Evolutionary conservation across 2,329 filamentous ascomycete species (phyloP).

Genomic region (Colletotrichum filicis): DNA sequence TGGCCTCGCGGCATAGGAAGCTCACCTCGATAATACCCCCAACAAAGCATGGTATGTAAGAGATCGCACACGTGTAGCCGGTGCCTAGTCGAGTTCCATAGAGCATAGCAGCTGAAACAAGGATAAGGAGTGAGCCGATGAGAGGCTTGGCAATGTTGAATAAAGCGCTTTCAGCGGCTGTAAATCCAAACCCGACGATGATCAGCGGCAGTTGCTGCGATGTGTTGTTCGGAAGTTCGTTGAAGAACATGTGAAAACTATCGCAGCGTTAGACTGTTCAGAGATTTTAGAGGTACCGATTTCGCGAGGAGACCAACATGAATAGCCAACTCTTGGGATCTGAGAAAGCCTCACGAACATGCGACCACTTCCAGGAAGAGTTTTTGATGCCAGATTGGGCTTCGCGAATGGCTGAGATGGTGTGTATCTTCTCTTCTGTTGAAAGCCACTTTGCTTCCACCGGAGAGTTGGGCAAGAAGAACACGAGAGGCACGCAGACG

Average conservation of each 20-base stretch:
- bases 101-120: constrained; percentile 38
- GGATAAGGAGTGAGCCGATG: constrained; percentile 36
- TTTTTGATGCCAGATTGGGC: constrained; percentile 39
- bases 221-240: constrained; percentile 41
- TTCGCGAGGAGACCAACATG: constrained; percentile 10
- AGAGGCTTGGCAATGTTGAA: constrained; percentile 40
- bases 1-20: neutral
- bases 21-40: constrained; percentile 39
- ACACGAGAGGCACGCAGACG: constrained; percentile 23
- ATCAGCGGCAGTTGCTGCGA: constrained; percentile 41
- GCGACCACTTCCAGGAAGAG: constrained; percentile 39
- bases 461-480: constrained; percentile 38
- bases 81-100: constrained; percentile 37
- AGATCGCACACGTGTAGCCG: constrained; percentile 42
- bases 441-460: constrained; percentile 38
- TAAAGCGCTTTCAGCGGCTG: constrained; percentile 39
- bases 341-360: constrained; percentile 37
- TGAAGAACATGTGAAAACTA: constrained; percentile 42
- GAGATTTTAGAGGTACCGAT: no score
- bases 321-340: constrained; percentile 40
- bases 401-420: constrained; percentile 37
- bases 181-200: constrained; percentile 39
- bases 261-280: neutral
- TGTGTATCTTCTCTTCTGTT: constrained; percentile 37
- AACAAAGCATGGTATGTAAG: constrained; percentile 39